Evolutionary conservation across 441 rosid genomes (phyloP).

Genomic region (Populus hybrid): DNA sequence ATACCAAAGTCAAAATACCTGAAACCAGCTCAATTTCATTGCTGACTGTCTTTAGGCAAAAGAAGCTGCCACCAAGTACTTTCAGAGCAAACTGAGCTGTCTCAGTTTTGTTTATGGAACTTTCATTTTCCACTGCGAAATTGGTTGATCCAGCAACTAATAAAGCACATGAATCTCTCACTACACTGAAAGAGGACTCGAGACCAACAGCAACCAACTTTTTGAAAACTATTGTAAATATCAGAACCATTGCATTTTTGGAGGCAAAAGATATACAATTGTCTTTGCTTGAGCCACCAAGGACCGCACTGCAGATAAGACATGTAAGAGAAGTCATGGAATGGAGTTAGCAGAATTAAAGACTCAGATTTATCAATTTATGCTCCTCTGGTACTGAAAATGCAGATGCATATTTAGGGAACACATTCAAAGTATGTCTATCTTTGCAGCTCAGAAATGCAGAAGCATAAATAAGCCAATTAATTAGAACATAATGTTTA

Average conservation of each 20-base stretch:
- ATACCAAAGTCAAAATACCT: slow-evolving; percentile 53
- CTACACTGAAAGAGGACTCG: slow-evolving; percentile 59
- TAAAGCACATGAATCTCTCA: slow-evolving; percentile 47
- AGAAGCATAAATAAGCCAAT: not conserved
- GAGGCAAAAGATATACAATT: slow-evolving; percentile 51
- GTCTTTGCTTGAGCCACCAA: slow-evolving; percentile 67
- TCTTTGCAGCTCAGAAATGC: not conserved
- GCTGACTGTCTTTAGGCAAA: slow-evolving; percentile 49
- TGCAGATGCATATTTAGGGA: not conserved
- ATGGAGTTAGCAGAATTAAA: no score
- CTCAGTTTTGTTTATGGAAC: slow-evolving; percentile 30
- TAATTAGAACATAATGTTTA: not conserved
- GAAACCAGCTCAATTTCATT: slow-evolving; percentile 58
- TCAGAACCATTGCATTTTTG: slow-evolving; percentile 45
- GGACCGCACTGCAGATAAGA: slow-evolving; percentile 63
- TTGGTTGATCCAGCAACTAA: slow-evolving; percentile 33
- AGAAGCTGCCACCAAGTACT: slow-evolving; percentile 62
- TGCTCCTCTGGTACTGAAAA: not conserved
- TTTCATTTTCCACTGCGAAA: slow-evolving; percentile 28
- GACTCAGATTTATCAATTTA: not conserved
- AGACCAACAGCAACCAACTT: slow-evolving; percentile 52
- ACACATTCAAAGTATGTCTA: not conserved
- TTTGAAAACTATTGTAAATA: slow-evolving; percentile 46
- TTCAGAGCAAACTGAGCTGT: slow-evolving; percentile 65
- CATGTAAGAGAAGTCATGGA: not conserved